Evolutionary conservation across 768 basidiomycete species (phyloP), one percentile per base, ranked within the genome.

Genomic region (Calocybe cyanea): DNA sequence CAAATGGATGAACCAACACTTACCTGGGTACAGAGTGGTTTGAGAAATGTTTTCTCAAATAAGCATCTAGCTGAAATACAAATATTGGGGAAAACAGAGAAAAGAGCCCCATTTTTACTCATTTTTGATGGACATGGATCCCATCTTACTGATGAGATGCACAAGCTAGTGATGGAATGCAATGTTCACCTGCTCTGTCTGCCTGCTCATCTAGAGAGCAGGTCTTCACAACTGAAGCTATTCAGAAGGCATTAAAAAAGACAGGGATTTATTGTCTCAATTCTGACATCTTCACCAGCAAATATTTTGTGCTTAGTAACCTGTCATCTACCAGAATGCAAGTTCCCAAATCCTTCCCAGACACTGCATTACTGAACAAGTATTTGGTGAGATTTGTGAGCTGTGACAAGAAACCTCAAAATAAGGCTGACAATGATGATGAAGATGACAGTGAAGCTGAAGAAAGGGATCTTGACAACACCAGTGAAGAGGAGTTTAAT

Each of bases 121-220:
- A 64, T 73, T 19, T 62, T 60, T 15, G 66, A 76, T 61, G 70
- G 73, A 1, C 75, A 77, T 57, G 62, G 60, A 24, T 76, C 72
- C 0, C 74, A 77, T 52, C 25, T 61, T 56, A 0, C 21, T 48
- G 0, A 17, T 49, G 1, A 56, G 30, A 43, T 52, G n/a, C 34
- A 58, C 13, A 42, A 62, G 18, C 70, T 66, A 10, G 10, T 5
- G 11, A 19, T 5, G 11, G 5, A 63, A 40, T 51, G 57, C n/a
- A 61, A 71, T 28, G 43, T 63, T 7, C 30, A 72, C 4, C 57
- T 64, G 20, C 55, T 45, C 21, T 8, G n/a, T 8, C 57, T 73
- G 28, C 70, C 65, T 3, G 55, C 68, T 1, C 65, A 73, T 35
- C 41, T 7, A 19, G 20, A 13, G 14, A 18, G 7, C 18, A 11